Percentiles rank a stretch among this genome's conserved stretches.
Conservation (phyloP, 495 filamentous ascomycete genomes). For the Penicillium ucsense region DNA sequence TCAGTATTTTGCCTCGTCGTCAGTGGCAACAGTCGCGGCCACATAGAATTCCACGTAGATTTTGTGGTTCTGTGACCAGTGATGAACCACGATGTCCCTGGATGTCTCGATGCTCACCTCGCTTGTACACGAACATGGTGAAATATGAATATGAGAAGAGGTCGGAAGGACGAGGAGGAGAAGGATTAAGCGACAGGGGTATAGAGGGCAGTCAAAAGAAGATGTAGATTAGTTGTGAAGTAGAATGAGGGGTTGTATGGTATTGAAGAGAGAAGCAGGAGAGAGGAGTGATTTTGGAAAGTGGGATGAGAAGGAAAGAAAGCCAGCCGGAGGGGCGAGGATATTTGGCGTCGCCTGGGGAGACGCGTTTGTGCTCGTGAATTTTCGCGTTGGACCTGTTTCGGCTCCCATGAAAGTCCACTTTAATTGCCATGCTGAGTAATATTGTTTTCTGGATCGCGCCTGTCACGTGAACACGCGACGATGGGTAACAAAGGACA, state of each 20-base stretch:
- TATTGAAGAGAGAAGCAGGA: conserved; percentile 4
- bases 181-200: conserved; percentile 7
- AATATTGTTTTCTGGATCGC: conserved; percentile 5
- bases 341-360: conserved; percentile 30
- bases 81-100: no score
- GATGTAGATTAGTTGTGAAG: conserved; percentile 1
- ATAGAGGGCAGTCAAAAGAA: conserved; percentile 6
- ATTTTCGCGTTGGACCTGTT: conserved; percentile 33
- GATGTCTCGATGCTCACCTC: conserved; percentile 41
- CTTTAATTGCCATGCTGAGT: conserved; percentile 4
- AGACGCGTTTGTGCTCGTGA: conserved; percentile 32
- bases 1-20: conserved; percentile 12
- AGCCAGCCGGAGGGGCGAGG: conserved; percentile 28
- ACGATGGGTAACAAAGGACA: not conserved
- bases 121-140: conserved; percentile 63
- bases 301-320: conserved; percentile 17
- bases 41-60: not conserved
- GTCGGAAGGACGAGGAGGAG: conserved; percentile 3
- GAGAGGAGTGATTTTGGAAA: conserved; percentile 10
- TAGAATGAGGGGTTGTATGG: conserved; percentile 2
- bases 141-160: conserved; percentile 4
- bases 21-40: conserved; percentile 16
- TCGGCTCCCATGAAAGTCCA: conserved; percentile 14
- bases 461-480: conserved; percentile 19
- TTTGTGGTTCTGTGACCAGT: conserved; percentile 2